Base-by-base conservation (phyloP, 305 asterid genomes). In the Fraxinus ornus region DNA sequence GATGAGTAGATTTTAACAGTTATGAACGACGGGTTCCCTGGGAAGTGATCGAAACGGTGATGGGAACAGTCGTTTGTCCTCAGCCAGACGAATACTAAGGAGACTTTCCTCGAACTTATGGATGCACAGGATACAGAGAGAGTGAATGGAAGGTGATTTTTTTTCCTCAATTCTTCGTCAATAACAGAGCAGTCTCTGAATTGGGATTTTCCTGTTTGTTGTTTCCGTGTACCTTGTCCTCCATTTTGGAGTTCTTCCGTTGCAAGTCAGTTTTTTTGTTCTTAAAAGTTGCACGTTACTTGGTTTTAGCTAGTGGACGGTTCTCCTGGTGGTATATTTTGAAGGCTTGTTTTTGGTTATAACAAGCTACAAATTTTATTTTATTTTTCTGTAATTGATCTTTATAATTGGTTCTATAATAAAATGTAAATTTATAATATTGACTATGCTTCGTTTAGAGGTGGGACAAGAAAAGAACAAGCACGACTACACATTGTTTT, bases 81-180 rank as follows among this genome's bases (percentile, higher is more conserved):
- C 28, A 26, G 28, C 28, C 28, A 26, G 28, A 26, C 28, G 28
- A 26, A 26, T 26, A 26, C 28, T 26, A 26, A 26, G 76, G 96
- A 93, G 79, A 88, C 92, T 17, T 88, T 93, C 71, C 97, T 92
- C 0, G 95, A 93, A 76, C 95, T 93, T 4, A 2, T 88, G 79
- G 89, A 90, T 5, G 88, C 77, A 47, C 80, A 55, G 41, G 91
- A 85, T 35, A 75, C 74, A 21, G 86, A 88, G 79, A 75, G 89
- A 62, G 37, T 87, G 81, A 84, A 81, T 1, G 24, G 83, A 79
- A 80, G 74, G 72, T 22, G 75, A 80, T 78, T 78, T 76, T 44
- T 79, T 77, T 35, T n/a, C n/a, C 35, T 77, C 74, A 82, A 60
- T 85, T 85, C 84, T 82, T 84, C 77, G 85, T 75, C 73, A 83